phyloP scores from a whole-genome alignment of 75 land plant species.

The Azolla pinnata region DNA sequence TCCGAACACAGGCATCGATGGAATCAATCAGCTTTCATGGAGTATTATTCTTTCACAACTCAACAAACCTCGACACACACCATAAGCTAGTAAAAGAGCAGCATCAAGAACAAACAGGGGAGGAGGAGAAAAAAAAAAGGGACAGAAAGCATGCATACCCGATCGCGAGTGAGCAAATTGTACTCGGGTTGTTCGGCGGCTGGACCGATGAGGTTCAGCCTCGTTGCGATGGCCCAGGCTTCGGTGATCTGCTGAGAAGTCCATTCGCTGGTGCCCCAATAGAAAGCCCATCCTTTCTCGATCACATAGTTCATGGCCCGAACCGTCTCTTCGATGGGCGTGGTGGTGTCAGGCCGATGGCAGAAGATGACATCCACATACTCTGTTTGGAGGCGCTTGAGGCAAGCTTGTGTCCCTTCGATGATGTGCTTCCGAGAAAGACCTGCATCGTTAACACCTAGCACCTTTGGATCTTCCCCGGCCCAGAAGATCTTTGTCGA shows the following conservation, averaged over 20 bases:
- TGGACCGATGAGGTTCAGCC: slow-evolving; percentile 30
- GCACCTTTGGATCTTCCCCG: slow-evolving; percentile 31
- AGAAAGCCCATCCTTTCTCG: slow-evolving; percentile 32
- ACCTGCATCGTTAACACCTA: slow-evolving; percentile 33
- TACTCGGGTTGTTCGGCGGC: slow-evolving; percentile 36
- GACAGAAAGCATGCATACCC: too few species aligned
- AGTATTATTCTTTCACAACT: too few species aligned
- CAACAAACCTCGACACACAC: too few species aligned
- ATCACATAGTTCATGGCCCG: slow-evolving; percentile 41
- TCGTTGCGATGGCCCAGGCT: slow-evolving; percentile 32
- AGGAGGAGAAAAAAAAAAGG: too few species aligned
- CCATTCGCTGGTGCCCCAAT: slow-evolving; percentile 50
- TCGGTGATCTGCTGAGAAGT: slow-evolving; percentile 30
- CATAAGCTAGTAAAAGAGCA: too few species aligned
- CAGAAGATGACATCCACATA: slow-evolving; percentile 42
- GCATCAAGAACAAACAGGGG: too few species aligned
- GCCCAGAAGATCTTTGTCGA: slow-evolving; percentile 15
- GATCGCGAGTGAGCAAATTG: slow-evolving; percentile 27
- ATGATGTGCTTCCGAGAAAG: slow-evolving; percentile 35
- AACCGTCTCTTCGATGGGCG: slow-evolving; percentile 41
- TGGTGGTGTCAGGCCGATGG: slow-evolving; percentile 32
- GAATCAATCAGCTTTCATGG: too few species aligned
- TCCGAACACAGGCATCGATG: too few species aligned
- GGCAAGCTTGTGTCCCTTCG: slow-evolving; percentile 29
- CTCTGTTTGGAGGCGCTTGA: slow-evolving; percentile 35